Evolutionary conservation across 2,329 filamentous ascomycete genomes (phyloP), one percentile per base, ranked within the genome.

Genomic region (Teratosphaeria viscida): DNA sequence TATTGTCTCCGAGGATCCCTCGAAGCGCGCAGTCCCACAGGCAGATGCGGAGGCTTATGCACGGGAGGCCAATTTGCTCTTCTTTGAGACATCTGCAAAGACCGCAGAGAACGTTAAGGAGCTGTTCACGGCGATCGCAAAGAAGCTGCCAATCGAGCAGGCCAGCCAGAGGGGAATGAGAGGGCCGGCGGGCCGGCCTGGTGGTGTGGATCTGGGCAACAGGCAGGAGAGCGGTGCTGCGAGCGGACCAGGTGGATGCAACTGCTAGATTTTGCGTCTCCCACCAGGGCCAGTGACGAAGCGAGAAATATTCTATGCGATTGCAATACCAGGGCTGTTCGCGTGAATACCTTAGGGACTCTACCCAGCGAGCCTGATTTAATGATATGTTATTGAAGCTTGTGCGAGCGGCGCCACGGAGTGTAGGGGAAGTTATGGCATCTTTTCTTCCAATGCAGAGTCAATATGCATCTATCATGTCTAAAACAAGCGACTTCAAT

Each of bases 81-180:
- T 99, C 82, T 99, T 99, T 75, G 94, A 99, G 77, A 99, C 94
- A 3, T 96, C 92, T 11, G 94, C 94, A 66, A 99, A 99, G 82
- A 96, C 92, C 43, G 88, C 91, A 60, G 91, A 95, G 77, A 99
- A 99, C 70, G 94, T 99, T 59, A 85, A 86, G 70, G 94, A 97
- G 68, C 82, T 99, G 57, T 99, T 99, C 77, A 96, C 92, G 52
- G 91, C 91, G 60, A 97, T 99, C 73, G 94, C 94, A 63, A 96
- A 92, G 86, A 97, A 96, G 78, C 82, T 99, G 65, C 94, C 94
- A 35, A 86, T 97, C 67, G 94, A 99, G 72, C 94, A 97, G 77
- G 92, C 86, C 56, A 92, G 92, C n/a, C 90, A 92, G 64, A 85
- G 92, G 73, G 92, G 92, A 74, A 81, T 92, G 72, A 82, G 92